phyloP scores from a whole-genome alignment of 345 rosid species.

The Salix exigua region DNA sequence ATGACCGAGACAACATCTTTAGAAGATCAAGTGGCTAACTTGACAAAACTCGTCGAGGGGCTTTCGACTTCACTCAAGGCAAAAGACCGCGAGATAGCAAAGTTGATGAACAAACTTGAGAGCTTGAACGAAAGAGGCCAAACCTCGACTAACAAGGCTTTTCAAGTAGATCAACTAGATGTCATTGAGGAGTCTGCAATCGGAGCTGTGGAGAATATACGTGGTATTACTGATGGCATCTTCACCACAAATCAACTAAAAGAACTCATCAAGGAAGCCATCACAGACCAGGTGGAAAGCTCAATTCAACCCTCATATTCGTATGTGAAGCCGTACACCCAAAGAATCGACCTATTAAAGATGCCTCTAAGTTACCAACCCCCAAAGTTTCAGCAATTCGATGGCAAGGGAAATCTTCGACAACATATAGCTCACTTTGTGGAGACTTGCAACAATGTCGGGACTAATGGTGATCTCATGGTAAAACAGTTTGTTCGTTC shows the following conservation, averaged over 20 bases:
- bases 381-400: neutral
- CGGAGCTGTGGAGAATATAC: too few relatives aligned
- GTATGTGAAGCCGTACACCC: neutral
- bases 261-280: neutral
- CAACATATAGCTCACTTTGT: too few relatives aligned
- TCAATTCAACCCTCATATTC: neutral
- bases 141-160: neutral
- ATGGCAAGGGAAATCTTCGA: too few relatives aligned
- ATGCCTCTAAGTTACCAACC: conserved; percentile 1
- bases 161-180: too few relatives aligned
- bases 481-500: too few relatives aligned
- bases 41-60: neutral
- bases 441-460: too few relatives aligned
- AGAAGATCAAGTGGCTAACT: neutral
- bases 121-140: neutral
- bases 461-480: too few relatives aligned
- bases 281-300: neutral
- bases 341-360: neutral
- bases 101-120: neutral
- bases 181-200: too few relatives aligned
- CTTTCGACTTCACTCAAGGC: neutral
- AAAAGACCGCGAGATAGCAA: neutral
- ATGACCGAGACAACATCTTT: neutral
- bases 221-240: neutral
- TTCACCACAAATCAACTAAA: neutral